These are phyloP conservation scores for Coemansia sp. DNA, from an alignment of 192 early-diverging fungal genomes.

Conservation along the genomic window DNA sequence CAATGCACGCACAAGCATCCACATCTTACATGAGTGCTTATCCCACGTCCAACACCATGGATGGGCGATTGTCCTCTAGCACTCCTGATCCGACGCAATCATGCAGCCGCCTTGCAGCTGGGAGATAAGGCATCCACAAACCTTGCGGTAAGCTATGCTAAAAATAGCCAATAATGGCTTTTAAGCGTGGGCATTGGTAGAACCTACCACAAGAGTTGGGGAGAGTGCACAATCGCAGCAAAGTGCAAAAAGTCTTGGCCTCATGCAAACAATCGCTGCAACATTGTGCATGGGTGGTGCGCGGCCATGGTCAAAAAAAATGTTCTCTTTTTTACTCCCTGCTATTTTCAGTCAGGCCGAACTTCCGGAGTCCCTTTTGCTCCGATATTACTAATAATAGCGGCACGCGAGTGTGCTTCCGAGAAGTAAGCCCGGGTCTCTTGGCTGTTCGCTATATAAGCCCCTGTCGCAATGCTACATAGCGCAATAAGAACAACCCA, in stretches of 20 bases:
- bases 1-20: background rate
- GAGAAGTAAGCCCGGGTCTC: slow-evolving; percentile 9
- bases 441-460: slow-evolving; percentile 28
- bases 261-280: slow-evolving; percentile 9
- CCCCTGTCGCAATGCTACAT: background rate
- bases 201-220: background rate
- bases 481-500: background rate
- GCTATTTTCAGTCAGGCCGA: slow-evolving; percentile 26
- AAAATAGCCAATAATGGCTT: background rate
- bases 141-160: background rate
- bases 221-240: background rate
- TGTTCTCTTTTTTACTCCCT: background rate
- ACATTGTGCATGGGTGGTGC: background rate
- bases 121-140: background rate
- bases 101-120: background rate
- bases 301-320: background rate
- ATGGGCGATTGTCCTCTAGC: background rate
- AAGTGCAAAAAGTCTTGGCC: background rate
- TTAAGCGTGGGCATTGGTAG: background rate
- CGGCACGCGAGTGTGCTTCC: slow-evolving; percentile 12
- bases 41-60: background rate
- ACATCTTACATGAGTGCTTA: background rate
- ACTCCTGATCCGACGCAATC: background rate
- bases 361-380: background rate
- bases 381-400: slow-evolving; percentile 26